These are phyloP conservation scores for Spinacia oleracea DNA, from an alignment of 179 eudicot species.

Conservation along the genomic window DNA sequence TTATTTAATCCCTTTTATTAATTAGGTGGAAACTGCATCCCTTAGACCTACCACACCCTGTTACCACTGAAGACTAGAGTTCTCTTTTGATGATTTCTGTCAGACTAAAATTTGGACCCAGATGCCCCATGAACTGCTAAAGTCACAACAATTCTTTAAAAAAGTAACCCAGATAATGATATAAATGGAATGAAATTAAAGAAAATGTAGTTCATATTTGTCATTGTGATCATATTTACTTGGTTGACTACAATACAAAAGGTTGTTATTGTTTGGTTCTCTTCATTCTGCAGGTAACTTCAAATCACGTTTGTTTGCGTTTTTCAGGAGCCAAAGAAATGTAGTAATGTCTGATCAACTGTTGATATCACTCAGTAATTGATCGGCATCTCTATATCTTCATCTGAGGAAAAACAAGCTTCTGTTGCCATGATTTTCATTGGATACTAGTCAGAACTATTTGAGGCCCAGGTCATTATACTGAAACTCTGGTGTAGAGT, in stretches of 20 bases:
- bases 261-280: not conserved
- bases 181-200: not conserved
- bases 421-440: not conserved
- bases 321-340: not conserved
- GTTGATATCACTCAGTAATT: not conserved
- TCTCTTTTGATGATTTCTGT: not conserved
- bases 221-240: not conserved
- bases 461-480: not conserved
- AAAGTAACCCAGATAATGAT: not conserved
- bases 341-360: not conserved
- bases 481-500: no score
- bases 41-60: not conserved
- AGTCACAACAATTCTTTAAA: not conserved
- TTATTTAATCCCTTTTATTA: not conserved
- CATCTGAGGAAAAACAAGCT: not conserved
- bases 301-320: no score
- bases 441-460: not conserved
- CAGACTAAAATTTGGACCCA: not conserved
- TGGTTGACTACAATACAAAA: not conserved
- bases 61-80: not conserved
- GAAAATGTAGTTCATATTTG: not conserved
- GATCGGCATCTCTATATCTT: no score
- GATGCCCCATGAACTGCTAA: not conserved
- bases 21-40: not conserved
- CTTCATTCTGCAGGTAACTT: not conserved